Base-by-base conservation (phyloP, 108 stramenopile species). In the Asterionellopsis glacialis region DNA sequence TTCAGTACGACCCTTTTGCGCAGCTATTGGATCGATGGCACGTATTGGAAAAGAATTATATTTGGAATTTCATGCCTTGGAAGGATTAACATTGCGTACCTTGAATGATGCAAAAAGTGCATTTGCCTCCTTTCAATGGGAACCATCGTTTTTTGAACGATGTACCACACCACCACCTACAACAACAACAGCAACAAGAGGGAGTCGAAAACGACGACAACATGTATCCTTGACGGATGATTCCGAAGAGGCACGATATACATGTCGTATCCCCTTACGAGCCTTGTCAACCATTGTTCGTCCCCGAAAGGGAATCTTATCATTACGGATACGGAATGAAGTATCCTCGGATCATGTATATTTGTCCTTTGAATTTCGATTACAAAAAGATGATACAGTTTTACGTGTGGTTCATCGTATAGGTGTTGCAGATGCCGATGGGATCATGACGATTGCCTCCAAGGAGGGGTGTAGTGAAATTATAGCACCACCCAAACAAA, bases 51-150 rank as follows among this genome's bases (percentile, higher is more conserved):
- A 89, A 58, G 86, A 89, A 51, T 50, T 93, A 9, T 85, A 87
- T 51, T 22, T 87, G 3, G 88, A 88, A 19, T 93, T 89, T 63
- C 88, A 93, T 60, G 83, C 86, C 38, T 44, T 89, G 40, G 85
- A 83, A 49, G 91, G 91, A 26, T 64, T 89, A 50, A 69, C 66
- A 9, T 49, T 93, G 16, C 78, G 91, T 24, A 57, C 78, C 0
- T 57, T 93, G 44, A 89, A 89, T 57, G 91, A 93, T 49, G 88
- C 86, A 77, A 93, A 93, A 55, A 76, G 80, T 18, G 85, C 87
- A 26, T 93, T 79, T 68, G 70, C 69, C 19, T 59, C 63, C 41
- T 88, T 90, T 59, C 80, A 79, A 39, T 93, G 76, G 60, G 79
- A 85, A 51, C 71, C 80, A 5, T 13, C 65, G 1, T 84, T 79